A percentile compares a stretch with the other conserved stretches of the same genome.
Conservation (phyloP, 768 basidiomycete genomes). For the Tylopilus subfusipes region DNA sequence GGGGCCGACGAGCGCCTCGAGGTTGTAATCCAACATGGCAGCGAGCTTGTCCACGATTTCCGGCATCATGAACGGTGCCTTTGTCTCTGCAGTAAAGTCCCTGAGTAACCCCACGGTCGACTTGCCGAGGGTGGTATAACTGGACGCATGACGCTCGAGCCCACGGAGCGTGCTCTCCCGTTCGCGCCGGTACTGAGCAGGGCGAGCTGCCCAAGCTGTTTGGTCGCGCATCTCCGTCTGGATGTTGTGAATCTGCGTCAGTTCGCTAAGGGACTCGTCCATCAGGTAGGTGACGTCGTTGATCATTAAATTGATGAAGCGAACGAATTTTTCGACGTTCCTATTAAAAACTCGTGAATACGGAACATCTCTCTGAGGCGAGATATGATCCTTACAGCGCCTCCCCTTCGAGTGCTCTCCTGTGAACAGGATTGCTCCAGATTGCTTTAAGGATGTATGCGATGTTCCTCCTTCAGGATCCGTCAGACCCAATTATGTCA, state of each 20-base stretch:
- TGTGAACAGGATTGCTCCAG: slow-evolving; percentile 88
- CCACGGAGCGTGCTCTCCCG: slow-evolving; percentile 70
- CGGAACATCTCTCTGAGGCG: not conserved
- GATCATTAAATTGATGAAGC: slow-evolving; percentile 96
- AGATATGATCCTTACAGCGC: slow-evolving; percentile 52
- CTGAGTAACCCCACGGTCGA: slow-evolving; percentile 90
- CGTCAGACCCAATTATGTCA: slow-evolving; percentile 12
- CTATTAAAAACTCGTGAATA: slow-evolving; percentile 37
- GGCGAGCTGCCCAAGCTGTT: slow-evolving; percentile 61
- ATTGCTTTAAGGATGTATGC: slow-evolving; percentile 83
- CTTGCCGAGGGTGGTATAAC: slow-evolving; percentile 82
- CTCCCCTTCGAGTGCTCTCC: slow-evolving; percentile 79
- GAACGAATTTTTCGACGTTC: slow-evolving; percentile 89
- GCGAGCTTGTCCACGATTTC: slow-evolving; percentile 96
- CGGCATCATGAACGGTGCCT: slow-evolving; percentile 89
- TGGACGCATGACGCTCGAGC: slow-evolving; percentile 81
- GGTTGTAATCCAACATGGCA: slow-evolving; percentile 94
- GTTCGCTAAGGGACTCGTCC: slow-evolving; percentile 90
- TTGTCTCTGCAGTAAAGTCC: slow-evolving; percentile 88
- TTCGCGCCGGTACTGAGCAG: slow-evolving; percentile 77
- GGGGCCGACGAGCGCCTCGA: slow-evolving; percentile 85
- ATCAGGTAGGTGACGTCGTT: slow-evolving; percentile 98
- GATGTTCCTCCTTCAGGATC: slow-evolving; percentile 70
- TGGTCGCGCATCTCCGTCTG: slow-evolving; percentile 81
- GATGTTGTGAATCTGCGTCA: slow-evolving; percentile 84